phyloP scores from a whole-genome alignment of 345 rosid species.

The Excoecaria cochinchinensis region DNA sequence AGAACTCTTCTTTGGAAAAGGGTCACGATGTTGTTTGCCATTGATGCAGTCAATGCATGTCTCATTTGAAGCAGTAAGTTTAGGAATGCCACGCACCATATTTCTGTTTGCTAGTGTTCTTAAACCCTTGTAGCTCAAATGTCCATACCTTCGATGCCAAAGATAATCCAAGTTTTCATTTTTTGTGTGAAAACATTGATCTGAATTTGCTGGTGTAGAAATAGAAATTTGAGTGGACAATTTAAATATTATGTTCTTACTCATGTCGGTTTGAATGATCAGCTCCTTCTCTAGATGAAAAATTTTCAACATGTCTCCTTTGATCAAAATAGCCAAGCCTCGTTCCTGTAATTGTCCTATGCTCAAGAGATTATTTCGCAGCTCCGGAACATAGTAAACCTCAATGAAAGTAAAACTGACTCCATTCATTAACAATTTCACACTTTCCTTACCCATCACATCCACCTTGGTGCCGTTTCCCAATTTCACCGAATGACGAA shows the following conservation, averaged over 20 bases:
- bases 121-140: not conserved
- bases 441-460: slow-evolving; percentile 6
- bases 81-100: not conserved
- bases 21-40: not conserved
- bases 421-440: not conserved
- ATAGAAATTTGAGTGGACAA: not conserved
- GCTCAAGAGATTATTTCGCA: slow-evolving; percentile 3
- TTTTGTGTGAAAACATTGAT: not conserved
- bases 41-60: not conserved
- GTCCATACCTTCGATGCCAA: slow-evolving; percentile 1
- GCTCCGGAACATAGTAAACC: not conserved
- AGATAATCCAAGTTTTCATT: not conserved
- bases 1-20: not conserved
- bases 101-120: not conserved
- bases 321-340: not conserved
- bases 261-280: not conserved
- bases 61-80: not conserved
- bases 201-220: not conserved
- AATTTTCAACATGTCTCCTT: not conserved
- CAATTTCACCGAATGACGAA: not conserved
- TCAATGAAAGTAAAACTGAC: not conserved
- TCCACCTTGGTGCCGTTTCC: not conserved
- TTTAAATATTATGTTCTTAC: slow-evolving; percentile 5
- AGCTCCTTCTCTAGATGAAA: not conserved
- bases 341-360: slow-evolving; percentile 9